Conservation (phyloP, 768 basidiomycete genomes). For the Epithele typhae region DNA sequence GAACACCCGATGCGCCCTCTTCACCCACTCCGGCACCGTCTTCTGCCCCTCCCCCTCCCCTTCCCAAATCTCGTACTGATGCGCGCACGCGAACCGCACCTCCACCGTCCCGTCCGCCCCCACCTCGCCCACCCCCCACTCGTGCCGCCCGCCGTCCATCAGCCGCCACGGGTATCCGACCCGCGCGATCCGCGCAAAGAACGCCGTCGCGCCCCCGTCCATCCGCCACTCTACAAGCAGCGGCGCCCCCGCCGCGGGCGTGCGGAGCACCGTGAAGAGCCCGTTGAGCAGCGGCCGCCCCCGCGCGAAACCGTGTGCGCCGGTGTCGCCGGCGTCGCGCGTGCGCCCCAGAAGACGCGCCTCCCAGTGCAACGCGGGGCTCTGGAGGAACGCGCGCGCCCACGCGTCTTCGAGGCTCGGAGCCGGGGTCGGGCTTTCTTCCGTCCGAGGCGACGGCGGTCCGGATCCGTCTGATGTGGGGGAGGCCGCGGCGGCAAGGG, state of each 20-base stretch:
- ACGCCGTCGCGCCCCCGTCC: not conserved
- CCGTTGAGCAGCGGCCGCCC: not conserved
- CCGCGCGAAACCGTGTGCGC: not conserved
- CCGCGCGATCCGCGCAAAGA: not conserved
- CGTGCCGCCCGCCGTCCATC: constrained; percentile 8
- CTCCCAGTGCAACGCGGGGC: not conserved
- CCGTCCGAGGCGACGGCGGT: not conserved
- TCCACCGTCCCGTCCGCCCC: constrained; percentile 5
- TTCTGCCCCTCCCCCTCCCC: constrained; percentile 8
- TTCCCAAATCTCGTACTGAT: constrained; percentile 6
- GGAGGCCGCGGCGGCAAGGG: not conserved
- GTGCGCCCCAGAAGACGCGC: not conserved
- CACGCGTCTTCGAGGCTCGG: constrained; percentile 1
- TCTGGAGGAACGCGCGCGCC: constrained; percentile 1
- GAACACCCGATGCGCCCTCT: constrained; percentile 5
- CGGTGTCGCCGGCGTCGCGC: not conserved
- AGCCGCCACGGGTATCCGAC: constrained; percentile 8
- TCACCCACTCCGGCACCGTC: constrained; percentile 5
- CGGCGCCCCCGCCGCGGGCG: not conserved
- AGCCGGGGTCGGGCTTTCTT: not conserved
- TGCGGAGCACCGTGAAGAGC: not conserved
- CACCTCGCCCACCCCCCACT: constrained; percentile 1
- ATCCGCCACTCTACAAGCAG: constrained; percentile 1
- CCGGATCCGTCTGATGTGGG: too few species aligned
- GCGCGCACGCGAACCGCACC: constrained; percentile 7